Percentiles rank a stretch among this genome's conserved stretches.
Evolutionary conservation across 2,329 filamentous ascomycete genomes (phyloP).

Genomic region (Pezicula neosporulosa): DNA sequence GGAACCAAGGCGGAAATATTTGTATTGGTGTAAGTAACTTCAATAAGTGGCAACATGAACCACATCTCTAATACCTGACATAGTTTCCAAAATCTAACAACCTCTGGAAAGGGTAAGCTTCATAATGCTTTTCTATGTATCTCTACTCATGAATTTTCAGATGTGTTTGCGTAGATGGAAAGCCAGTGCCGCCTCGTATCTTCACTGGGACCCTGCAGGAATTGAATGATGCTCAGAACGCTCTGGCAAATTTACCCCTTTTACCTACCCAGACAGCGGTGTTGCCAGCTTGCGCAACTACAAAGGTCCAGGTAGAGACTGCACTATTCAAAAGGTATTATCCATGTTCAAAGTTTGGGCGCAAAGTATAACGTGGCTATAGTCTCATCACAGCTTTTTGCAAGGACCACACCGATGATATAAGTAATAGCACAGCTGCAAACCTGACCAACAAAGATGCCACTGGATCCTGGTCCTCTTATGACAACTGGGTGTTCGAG

Average conservation of each 20-base stretch:
- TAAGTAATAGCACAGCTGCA: neutral
- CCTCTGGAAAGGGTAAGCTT: neutral
- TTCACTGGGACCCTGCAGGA: neutral
- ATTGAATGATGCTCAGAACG: neutral
- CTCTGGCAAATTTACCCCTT: neutral
- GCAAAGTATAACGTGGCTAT: neutral
- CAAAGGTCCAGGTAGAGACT: neutral
- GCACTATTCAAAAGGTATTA: neutral
- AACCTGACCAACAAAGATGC: neutral
- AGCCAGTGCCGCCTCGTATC: neutral
- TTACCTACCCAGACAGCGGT: neutral
- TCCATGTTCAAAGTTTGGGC: neutral
- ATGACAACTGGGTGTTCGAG: neutral
- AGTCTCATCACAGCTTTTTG: neutral
- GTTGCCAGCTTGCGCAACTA: neutral
- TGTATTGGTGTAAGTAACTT: neutral
- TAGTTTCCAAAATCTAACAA: neutral
- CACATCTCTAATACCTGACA: neutral
- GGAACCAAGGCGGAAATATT: neutral
- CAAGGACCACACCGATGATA: neutral
- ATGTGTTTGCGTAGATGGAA: neutral
- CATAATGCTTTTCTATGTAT: neutral
- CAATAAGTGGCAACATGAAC: neutral
- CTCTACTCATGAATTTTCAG: neutral
- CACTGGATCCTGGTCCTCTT: neutral